Conservation (phyloP, 192 early-diverging fungal species). For the Endogone sp. region DNA sequence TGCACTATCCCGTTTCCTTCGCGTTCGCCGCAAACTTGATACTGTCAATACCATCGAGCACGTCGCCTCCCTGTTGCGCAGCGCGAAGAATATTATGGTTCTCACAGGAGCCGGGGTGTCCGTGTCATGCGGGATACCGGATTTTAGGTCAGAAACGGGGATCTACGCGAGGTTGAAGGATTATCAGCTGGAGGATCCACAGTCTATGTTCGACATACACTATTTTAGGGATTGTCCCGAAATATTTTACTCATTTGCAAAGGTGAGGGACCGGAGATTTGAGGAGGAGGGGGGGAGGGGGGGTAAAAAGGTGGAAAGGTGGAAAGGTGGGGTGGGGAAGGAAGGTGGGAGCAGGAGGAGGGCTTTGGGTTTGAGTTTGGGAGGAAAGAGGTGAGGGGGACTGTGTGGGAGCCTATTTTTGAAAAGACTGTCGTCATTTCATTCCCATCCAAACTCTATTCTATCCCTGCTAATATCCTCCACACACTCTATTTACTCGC, state of each 20-base stretch:
- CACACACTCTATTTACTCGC: background rate
- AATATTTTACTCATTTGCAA: conserved; percentile 95
- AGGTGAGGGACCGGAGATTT: conserved; percentile 23
- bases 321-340: too few relatives aligned
- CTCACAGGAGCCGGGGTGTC: conserved; percentile 90
- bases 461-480: too few relatives aligned
- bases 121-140: conserved; percentile 95
- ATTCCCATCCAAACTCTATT: too few relatives aligned
- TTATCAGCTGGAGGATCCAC: conserved; percentile 89
- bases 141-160: conserved; percentile 91
- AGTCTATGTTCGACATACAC: conserved; percentile 95
- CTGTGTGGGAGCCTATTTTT: too few relatives aligned
- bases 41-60: conserved; percentile 60
- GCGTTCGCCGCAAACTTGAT: conserved; percentile 47
- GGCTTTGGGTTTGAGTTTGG: too few relatives aligned
- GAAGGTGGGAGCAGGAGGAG: too few relatives aligned
- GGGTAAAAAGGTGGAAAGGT: too few relatives aligned
- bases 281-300: too few relatives aligned
- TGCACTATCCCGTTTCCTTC: conserved; percentile 50
- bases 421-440: too few relatives aligned
- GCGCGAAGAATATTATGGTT: conserved; percentile 76
- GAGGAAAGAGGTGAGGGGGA: too few relatives aligned
- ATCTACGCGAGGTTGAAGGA: conserved; percentile 89
- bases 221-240: conserved; percentile 83
- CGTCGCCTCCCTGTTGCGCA: conserved; percentile 54